phyloP scores from a whole-genome alignment of 176 grass and related monocot species.

The Chloris gayana region DNA sequence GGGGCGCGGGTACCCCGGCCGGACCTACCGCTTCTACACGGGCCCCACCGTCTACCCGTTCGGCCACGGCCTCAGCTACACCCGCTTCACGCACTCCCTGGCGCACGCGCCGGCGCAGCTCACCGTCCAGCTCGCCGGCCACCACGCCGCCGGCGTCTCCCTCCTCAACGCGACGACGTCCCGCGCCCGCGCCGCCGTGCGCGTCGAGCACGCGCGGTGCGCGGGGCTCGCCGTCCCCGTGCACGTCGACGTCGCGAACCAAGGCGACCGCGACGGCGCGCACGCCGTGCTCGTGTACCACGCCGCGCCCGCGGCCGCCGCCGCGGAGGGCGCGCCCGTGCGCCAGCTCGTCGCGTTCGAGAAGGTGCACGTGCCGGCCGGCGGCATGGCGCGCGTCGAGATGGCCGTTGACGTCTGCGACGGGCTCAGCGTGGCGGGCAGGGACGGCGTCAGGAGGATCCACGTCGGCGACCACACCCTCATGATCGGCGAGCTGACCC shows the following conservation, averaged over 20 bases:
- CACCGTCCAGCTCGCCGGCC: conserved; percentile 54
- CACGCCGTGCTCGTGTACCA: conserved; percentile 74
- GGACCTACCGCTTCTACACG: conserved; percentile 84
- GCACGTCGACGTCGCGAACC: conserved; percentile 67
- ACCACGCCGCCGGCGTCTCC: background rate
- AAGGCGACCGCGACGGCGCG: conserved; percentile 61
- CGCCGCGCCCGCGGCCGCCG: conserved; percentile 20
- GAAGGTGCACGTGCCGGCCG: conserved; percentile 65
- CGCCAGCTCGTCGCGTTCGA: conserved; percentile 78
- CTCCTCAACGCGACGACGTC: conserved; percentile 35
- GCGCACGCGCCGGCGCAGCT: conserved; percentile 53
- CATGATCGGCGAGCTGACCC: conserved; percentile 59
- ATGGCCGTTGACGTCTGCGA: conserved; percentile 67
- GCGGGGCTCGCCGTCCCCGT: conserved; percentile 53
- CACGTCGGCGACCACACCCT: conserved; percentile 62
- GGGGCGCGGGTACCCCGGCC: conserved; percentile 57
- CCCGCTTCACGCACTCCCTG: conserved; percentile 61
- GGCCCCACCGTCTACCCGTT: conserved; percentile 76
- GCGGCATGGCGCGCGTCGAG: conserved; percentile 49
- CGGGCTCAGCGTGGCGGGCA: conserved; percentile 55
- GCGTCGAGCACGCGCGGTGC: conserved; percentile 60
- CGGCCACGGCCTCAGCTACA: conserved; percentile 81
- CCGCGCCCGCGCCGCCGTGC: conserved; percentile 30
- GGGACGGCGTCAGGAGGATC: conserved; percentile 56
- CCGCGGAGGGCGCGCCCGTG: conserved; percentile 8